These are phyloP conservation scores for Vanilla planifolia DNA, from an alignment of 106 monocot species.

Conservation along the genomic window DNA sequence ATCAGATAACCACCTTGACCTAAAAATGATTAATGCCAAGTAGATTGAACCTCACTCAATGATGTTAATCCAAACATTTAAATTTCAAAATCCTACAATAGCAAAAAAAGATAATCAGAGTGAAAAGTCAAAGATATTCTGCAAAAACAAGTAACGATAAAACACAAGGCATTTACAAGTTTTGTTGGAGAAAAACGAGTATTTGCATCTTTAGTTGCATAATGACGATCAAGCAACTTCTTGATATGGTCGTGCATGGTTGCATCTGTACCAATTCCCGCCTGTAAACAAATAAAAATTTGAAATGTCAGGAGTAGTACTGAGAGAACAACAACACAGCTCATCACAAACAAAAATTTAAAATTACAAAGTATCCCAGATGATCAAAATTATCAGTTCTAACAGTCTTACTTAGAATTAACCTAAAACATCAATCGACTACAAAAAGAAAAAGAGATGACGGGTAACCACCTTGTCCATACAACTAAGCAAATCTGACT, in stretches of 20 bases:
- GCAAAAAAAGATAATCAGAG: background rate
- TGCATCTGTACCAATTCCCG: constrained; percentile 97
- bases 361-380: background rate
- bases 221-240: constrained; percentile 86
- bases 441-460: too few relatives aligned
- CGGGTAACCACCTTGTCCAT: constrained; percentile 75
- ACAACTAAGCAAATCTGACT: constrained; percentile 91
- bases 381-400: background rate
- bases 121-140: background rate
- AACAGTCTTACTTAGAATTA: background rate
- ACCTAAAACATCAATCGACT: background rate
- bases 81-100: background rate
- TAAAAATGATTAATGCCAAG: too few relatives aligned
- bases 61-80: background rate
- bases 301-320: background rate
- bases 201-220: constrained; percentile 90
- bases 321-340: background rate
- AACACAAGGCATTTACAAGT: constrained; percentile 38
- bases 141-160: background rate
- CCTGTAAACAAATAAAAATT: constrained; percentile 35
- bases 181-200: constrained; percentile 96
- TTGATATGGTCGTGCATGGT: constrained; percentile 99
- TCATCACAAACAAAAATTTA: background rate
- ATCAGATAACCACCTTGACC: background rate
- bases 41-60: too few relatives aligned